Percentiles rank a stretch among this genome's conserved stretches.
Conservation (phyloP, 164 flowering plant species). For the Piper betle region DNA sequence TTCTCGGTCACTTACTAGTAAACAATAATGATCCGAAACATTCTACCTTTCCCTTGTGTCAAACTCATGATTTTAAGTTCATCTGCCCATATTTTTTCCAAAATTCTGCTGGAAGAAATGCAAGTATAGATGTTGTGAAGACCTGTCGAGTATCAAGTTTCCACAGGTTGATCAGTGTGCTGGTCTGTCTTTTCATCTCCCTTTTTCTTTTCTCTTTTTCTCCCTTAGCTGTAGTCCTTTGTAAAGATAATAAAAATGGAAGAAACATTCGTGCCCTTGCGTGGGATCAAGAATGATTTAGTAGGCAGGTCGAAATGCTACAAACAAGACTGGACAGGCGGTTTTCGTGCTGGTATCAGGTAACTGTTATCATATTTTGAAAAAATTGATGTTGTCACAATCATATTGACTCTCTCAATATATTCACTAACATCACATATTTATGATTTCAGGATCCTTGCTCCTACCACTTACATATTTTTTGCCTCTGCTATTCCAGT, state of each 20-base stretch:
- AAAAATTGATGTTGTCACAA: background rate
- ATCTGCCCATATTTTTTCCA: conserved; percentile 27
- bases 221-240: conserved; percentile 2
- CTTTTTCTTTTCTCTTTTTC: conserved; percentile 5
- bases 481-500: conserved; percentile 99
- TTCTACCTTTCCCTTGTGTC: conserved; percentile 4
- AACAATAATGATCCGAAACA: conserved; percentile 8
- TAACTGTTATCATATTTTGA: conserved; percentile 11
- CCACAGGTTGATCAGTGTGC: conserved; percentile 7
- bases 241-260: conserved; percentile 39
- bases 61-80: conserved; percentile 6
- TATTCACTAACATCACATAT: background rate
- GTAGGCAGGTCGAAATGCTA: conserved; percentile 70
- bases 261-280: conserved; percentile 91
- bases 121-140: conserved; percentile 22
- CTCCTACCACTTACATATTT: conserved; percentile 94
- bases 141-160: conserved; percentile 47
- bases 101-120: conserved; percentile 13
- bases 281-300: conserved; percentile 87
- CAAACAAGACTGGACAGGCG: conserved; percentile 95
- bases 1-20: conserved; percentile 11
- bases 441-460: conserved; percentile 55
- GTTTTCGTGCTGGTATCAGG: conserved; percentile 79
- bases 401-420: background rate
- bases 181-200: conserved; percentile 8